Evolutionary conservation across 176 grass and related monocot genomes (phyloP).

Genomic region (Bonia amplexicaulis): DNA sequence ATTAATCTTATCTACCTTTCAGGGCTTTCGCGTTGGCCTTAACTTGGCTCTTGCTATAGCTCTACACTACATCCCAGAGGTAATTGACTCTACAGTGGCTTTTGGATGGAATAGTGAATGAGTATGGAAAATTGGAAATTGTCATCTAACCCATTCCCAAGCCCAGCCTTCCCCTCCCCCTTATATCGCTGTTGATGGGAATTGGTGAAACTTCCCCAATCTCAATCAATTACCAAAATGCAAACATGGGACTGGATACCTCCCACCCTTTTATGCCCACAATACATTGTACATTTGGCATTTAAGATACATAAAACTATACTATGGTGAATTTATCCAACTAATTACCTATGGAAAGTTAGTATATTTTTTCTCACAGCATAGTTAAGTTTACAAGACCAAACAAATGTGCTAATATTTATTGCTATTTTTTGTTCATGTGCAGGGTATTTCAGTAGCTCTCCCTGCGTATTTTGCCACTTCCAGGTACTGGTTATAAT

Average conservation of each 20-base stretch:
- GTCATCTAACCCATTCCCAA: not conserved
- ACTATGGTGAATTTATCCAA: not conserved
- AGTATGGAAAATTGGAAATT: conserved; percentile 9
- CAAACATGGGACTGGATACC: not conserved
- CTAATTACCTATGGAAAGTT: not conserved
- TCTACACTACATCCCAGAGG: conserved; percentile 97
- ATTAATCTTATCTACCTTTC: conserved; percentile 18
- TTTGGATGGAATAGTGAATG: conserved; percentile 3
- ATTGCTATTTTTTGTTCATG: not conserved
- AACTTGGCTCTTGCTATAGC: conserved; percentile 95
- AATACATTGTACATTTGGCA: not conserved
- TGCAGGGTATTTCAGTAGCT: conserved; percentile 80
- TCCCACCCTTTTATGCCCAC: not conserved
- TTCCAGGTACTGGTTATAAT: conserved; percentile 46
- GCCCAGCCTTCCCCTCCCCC: not conserved
- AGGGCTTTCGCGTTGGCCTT: conserved; percentile 84
- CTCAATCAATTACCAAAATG: not conserved
- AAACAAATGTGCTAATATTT: conserved; percentile 29
- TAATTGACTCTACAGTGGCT: conserved; percentile 20
- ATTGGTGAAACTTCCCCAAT: not conserved
- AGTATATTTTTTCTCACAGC: not conserved
- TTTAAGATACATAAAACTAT: not conserved
- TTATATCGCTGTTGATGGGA: not conserved
- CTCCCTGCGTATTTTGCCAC: conserved; percentile 94
- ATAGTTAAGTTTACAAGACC: not conserved